phyloP scores from a whole-genome alignment of 2,329 filamentous ascomycete species.

The Alternaria hordeiaustralica region DNA sequence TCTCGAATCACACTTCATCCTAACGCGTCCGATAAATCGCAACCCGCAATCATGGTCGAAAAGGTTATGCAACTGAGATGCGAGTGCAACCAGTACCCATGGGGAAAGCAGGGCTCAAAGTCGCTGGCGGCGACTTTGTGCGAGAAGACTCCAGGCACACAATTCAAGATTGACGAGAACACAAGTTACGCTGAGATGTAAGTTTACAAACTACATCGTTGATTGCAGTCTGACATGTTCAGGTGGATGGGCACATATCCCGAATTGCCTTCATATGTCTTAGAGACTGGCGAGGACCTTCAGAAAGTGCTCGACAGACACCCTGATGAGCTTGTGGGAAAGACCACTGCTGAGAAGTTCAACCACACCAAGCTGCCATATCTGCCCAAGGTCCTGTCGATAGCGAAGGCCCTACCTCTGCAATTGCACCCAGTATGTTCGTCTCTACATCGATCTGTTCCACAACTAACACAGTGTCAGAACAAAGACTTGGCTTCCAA shows the following conservation, averaged over 20 bases:
- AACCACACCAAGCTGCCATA: conserved; percentile 71
- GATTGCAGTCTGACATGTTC: conserved; percentile 10
- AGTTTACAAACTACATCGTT: background rate
- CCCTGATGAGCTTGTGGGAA: conserved; percentile 68
- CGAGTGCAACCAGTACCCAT: conserved; percentile 68
- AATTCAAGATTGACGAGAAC: conserved; percentile 69
- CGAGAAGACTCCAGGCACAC: conserved; percentile 67
- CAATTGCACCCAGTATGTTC: conserved; percentile 69
- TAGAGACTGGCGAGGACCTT: conserved; percentile 68
- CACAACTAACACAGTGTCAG: conserved; percentile 16
- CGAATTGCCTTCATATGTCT: conserved; percentile 68
- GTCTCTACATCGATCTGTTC: background rate
- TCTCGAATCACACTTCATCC: background rate
- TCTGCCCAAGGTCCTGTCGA: conserved; percentile 77
- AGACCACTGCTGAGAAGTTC: conserved; percentile 65
- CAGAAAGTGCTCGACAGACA: conserved; percentile 68
- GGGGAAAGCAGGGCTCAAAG: conserved; percentile 71
- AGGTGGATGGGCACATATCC: conserved; percentile 80
- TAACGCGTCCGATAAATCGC: background rate
- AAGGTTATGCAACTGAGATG: conserved; percentile 63
- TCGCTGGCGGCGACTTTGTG: conserved; percentile 72
- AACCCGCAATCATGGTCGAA: conserved; percentile 52
- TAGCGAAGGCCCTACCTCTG: conserved; percentile 75
- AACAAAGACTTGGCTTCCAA: conserved; percentile 70
- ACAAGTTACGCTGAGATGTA: conserved; percentile 68